Conservation (phyloP, 2,329 filamentous ascomycete genomes). For the Aspergillus neotritici region DNA sequence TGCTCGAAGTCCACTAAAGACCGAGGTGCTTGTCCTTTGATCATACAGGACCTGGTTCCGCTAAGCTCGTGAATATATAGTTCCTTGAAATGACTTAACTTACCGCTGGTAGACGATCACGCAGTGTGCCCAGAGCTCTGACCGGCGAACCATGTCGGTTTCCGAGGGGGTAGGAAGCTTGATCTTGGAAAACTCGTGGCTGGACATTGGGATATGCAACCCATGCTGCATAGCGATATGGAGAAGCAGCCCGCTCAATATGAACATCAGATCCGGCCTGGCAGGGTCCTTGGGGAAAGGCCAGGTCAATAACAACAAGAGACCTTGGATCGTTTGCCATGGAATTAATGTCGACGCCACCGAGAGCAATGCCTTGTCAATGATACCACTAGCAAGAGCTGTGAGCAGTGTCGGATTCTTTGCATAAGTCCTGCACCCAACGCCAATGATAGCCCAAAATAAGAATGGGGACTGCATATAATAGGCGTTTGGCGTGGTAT, state of each 20-base stretch:
- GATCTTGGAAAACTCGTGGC: conserved; percentile 37
- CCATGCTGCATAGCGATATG: conserved; percentile 42
- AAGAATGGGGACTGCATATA: conserved; percentile 72
- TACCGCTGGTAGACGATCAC: conserved; percentile 38
- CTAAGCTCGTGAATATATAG: not conserved
- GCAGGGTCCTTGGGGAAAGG: conserved; percentile 33
- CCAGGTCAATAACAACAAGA: conserved; percentile 38
- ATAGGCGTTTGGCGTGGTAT: conserved; percentile 65
- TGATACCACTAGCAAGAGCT: conserved; percentile 29
- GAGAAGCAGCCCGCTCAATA: conserved; percentile 34
- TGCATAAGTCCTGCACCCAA: conserved; percentile 33
- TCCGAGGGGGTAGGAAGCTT: conserved; percentile 27
- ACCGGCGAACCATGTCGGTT: conserved; percentile 32
- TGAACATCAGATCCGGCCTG: conserved; percentile 32
- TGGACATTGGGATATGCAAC: conserved; percentile 38
- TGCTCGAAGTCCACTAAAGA: conserved; percentile 31
- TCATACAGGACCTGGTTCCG: conserved; percentile 28
- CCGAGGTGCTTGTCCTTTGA: conserved; percentile 35
- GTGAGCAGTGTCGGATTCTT: conserved; percentile 36
- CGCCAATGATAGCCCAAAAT: conserved; percentile 65
- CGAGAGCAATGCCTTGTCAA: conserved; percentile 35
- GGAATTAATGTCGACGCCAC: conserved; percentile 23
- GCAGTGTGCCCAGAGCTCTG: conserved; percentile 39
- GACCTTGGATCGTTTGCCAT: conserved; percentile 33
- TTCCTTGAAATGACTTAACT: not conserved